These are phyloP conservation scores for Yarrowia phangngaensis DNA, from an alignment of 805 yeast genomes.

Conservation along the genomic window DNA sequence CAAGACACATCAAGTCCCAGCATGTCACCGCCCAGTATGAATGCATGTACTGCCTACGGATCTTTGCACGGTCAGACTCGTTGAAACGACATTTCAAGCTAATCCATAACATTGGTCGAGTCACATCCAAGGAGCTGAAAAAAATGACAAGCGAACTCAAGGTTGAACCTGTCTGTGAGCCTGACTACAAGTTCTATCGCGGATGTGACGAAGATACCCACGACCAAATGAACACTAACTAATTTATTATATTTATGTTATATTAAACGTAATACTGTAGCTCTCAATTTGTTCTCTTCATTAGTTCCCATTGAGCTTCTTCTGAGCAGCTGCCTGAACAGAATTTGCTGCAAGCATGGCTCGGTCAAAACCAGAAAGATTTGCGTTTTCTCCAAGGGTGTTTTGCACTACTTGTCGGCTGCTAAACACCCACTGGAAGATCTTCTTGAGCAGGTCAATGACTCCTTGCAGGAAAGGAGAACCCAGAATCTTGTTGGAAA, in stretches of 20 bases:
- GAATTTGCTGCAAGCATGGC: conserved; percentile 10
- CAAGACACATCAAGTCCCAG: conserved; percentile 22
- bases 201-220: too few relatives aligned
- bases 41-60: conserved; percentile 3
- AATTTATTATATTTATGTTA: too few relatives aligned
- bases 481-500: conserved; percentile 23
- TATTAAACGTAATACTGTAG: too few relatives aligned
- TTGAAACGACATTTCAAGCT: conserved; percentile 22
- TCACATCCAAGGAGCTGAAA: too few relatives aligned
- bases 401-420: conserved; percentile 11
- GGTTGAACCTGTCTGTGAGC: too few relatives aligned
- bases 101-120: conserved; percentile 10
- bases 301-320: neutral
- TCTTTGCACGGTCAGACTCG: conserved; percentile 20
- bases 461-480: conserved; percentile 16
- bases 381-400: neutral
- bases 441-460: conserved; percentile 11
- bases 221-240: too few relatives aligned
- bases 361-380: conserved; percentile 8
- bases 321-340: conserved; percentile 12
- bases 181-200: too few relatives aligned
- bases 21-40: neutral
- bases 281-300: too few relatives aligned
- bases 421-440: neutral
- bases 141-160: too few relatives aligned